Base-by-base conservation (phyloP, 1,139 yeast species). In the Blastobotrys ciferrii region DNA sequence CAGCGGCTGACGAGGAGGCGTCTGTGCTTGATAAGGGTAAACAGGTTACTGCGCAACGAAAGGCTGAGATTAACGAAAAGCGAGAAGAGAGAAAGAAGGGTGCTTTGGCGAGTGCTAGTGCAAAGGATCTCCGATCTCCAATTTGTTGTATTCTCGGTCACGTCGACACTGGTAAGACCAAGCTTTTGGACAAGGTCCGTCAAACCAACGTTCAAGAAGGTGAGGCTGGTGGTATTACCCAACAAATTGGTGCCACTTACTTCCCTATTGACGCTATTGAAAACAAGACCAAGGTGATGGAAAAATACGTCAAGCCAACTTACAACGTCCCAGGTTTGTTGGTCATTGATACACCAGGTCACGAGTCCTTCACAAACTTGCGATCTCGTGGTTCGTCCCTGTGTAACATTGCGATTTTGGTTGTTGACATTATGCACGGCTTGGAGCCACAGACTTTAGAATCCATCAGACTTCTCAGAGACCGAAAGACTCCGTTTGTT, bases 191-290 rank as follows among this genome's bases (percentile, higher is more conserved):
- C 68, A 94, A 92, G 71, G 83, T 92, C 59, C 94, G 99, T 75
- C 97, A 92, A 76, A 94, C 98, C 43, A 92, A 92, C 64, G 99
- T 92, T 53, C 99, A 92, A 76, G 98, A 97, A 69, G 99, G 98
- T 67, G 99, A 92, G 75, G 99, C 98, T 50, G 99, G 99, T 76
- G 99, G 99, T 77, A 94, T 92, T 67, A 92, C 99, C 58, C 99
- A 92, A 78, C 99, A 92, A 73, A 92, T 92, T 67, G 99, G 99
- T 81, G 99, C 99, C 46, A 94, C 98, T 20, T 94, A 91, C 71
- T 94, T 92, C 87, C 98, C 98, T 52, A 91, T 92, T 60, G 95
- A 86, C 31, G 88, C 98, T 37, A 88, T 92, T 63, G 83, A 83
- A 69, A 82, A 82, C 64, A 94, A 94, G 74, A 92, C 98, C 36